A percentile compares a stretch with the other conserved stretches of the same genome.
Conservation (phyloP, 176 grass and related monocot species). For the Paspalum notatum region DNA sequence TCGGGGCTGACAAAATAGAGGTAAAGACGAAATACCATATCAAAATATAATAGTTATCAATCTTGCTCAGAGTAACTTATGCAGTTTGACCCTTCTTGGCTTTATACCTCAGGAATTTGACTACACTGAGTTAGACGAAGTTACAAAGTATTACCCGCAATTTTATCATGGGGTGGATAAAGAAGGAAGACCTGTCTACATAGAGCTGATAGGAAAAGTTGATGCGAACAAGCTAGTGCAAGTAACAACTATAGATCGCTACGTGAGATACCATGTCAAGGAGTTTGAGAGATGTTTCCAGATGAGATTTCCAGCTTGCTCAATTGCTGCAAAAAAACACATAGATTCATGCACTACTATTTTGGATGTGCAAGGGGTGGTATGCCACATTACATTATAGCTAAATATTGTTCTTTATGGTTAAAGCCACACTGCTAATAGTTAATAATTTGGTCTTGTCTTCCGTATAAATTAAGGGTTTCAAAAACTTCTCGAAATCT, state of each 20-base stretch:
- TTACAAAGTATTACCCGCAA: conserved; percentile 81
- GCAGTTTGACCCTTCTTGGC: conserved; percentile 6
- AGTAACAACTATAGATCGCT: conserved; percentile 81
- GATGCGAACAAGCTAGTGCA: conserved; percentile 82
- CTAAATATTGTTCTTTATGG: conserved; percentile 25
- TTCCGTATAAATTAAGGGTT: conserved; percentile 66
- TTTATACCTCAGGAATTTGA: conserved; percentile 65
- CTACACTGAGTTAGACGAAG: conserved; percentile 71
- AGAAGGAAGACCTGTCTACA: conserved; percentile 87
- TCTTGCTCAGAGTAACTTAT: conserved; percentile 31
- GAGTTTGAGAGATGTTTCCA: conserved; percentile 71
- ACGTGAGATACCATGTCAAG: conserved; percentile 90
- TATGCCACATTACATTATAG: conserved; percentile 46
- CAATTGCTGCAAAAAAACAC: conserved; percentile 69
- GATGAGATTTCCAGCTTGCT: conserved; percentile 90
- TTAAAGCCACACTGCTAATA: conserved; percentile 11
- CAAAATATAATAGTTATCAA: conserved; percentile 8
- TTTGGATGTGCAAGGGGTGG: conserved; percentile 91
- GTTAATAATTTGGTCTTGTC: conserved; percentile 28
- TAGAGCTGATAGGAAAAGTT: conserved; percentile 85
- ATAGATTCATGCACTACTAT: conserved; percentile 83
- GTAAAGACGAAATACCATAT: conserved; percentile 46
- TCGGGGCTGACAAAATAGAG: conserved; percentile 74
- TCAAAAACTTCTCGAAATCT: conserved; percentile 92
- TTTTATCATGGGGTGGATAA: conserved; percentile 95